phyloP scores from a whole-genome alignment of 2,329 filamentous ascomycete genomes.

The Cercospora beticola region DNA sequence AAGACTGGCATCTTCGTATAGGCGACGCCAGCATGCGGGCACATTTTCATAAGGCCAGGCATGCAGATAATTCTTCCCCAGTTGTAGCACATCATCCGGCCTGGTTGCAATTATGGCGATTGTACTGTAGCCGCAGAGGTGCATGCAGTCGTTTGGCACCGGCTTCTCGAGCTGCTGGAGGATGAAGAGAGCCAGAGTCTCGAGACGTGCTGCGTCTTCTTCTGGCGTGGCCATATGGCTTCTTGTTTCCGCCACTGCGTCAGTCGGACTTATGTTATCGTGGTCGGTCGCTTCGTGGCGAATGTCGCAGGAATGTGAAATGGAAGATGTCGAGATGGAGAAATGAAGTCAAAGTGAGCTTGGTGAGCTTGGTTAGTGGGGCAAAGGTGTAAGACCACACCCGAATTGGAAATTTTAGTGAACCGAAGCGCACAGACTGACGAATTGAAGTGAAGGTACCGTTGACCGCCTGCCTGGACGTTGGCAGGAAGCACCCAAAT shows the following conservation, averaged over 20 bases:
- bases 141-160: constrained; percentile 35
- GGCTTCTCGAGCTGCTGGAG: constrained; percentile 14
- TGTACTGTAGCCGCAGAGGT: constrained; percentile 44
- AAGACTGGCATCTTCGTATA: constrained; percentile 71
- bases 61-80: constrained; percentile 68
- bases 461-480: background rate
- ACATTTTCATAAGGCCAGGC: constrained; percentile 67
- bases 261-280: background rate
- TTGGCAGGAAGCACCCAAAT: background rate
- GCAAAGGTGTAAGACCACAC: background rate
- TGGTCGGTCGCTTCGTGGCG: background rate
- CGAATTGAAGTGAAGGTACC: constrained; percentile 2
- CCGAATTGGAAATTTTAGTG: constrained; percentile 9
- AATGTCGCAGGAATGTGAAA: background rate
- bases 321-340: background rate
- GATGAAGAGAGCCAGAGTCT: constrained; percentile 3
- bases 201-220: constrained; percentile 2
- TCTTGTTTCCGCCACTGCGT: background rate
- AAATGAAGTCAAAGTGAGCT: background rate
- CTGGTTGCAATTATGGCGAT: constrained; percentile 39
- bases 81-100: constrained; percentile 54
- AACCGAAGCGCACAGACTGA: background rate
- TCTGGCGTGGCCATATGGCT: constrained; percentile 4
- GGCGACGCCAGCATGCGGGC: constrained; percentile 64
- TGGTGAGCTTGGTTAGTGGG: background rate